A percentile compares a stretch with the other conserved stretches of the same genome.
These are phyloP conservation scores for Cladosporium sp. DNA, from an alignment of 2,329 filamentous ascomycete species.

Conservation along the genomic window DNA sequence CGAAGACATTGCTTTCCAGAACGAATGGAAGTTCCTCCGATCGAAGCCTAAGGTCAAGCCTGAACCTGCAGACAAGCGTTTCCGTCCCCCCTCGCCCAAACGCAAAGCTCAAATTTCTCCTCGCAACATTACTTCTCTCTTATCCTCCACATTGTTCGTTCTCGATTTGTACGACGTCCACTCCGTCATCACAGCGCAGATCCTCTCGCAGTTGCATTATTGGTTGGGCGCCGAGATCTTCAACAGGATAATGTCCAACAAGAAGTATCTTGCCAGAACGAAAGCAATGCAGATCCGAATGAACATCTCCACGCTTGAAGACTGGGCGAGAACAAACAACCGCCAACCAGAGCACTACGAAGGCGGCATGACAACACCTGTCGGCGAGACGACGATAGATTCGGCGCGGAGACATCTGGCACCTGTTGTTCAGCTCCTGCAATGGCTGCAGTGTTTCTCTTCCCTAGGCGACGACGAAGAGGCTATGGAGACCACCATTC, in stretches of 20 bases:
- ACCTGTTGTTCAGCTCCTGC: constrained; percentile 87
- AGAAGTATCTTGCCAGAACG: constrained; percentile 89
- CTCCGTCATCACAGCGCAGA: constrained; percentile 90
- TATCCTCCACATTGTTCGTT: constrained; percentile 95
- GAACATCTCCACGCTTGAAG: constrained; percentile 93
- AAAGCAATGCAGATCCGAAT: constrained; percentile 99
- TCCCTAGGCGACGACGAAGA: constrained; percentile 89
- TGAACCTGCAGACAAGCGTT: constrained; percentile 86
- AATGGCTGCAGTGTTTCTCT: constrained; percentile 98
- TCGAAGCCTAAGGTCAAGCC: constrained; percentile 85
- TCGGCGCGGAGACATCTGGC: constrained; percentile 80
- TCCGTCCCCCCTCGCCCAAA: constrained; percentile 90
- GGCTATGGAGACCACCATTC: constrained; percentile 81
- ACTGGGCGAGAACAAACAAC: constrained; percentile 94
- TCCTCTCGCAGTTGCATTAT: constrained; percentile 89
- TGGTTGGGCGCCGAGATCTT: constrained; percentile 97
- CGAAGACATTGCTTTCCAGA: constrained; percentile 94
- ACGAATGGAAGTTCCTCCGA: constrained; percentile 98
- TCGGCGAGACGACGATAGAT: constrained; percentile 84
- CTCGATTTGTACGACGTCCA: constrained; percentile 98
- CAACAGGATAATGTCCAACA: constrained; percentile 95
- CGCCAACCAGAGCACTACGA: constrained; percentile 94
- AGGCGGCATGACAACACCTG: constrained; percentile 80
- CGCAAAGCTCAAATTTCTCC: constrained; percentile 88
- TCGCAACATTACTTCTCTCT: constrained; percentile 89